Percentiles rank a stretch among this genome's conserved stretches.
Evolutionary conservation across 768 basidiomycete genomes (phyloP).

Genomic region (Tulasnella sp.): DNA sequence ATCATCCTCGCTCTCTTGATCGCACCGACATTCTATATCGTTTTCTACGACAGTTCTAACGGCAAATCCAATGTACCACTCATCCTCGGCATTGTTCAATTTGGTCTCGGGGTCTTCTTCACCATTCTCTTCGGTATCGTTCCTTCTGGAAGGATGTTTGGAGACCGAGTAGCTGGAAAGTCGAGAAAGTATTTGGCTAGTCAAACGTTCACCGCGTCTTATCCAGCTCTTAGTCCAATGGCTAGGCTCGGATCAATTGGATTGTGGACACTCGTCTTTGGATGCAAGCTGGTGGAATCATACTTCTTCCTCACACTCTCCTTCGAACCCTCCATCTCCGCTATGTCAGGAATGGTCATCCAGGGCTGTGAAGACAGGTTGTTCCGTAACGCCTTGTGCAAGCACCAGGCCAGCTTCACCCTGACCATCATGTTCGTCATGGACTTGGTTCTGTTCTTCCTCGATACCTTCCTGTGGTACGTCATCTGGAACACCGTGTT

Average conservation of each 20-base stretch:
- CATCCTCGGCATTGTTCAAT: constrained; percentile 91
- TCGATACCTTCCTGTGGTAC: constrained; percentile 99
- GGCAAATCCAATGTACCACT: constrained; percentile 56
- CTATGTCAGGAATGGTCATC: constrained; percentile 94
- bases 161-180: constrained; percentile 91
- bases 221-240: constrained; percentile 50
- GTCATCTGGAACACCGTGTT: constrained; percentile 98
- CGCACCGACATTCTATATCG: constrained; percentile 90
- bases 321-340: constrained; percentile 81
- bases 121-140: constrained; percentile 80
- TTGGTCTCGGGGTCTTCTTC: constrained; percentile 78
- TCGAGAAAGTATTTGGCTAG: constrained; percentile 92
- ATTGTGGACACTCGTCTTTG: constrained; percentile 86
- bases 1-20: constrained; percentile 82
- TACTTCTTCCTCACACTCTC: constrained; percentile 97
- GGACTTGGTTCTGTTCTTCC: constrained; percentile 93
- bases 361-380: constrained; percentile 78
- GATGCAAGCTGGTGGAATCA: constrained; percentile 90
- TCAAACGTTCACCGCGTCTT: constrained; percentile 95
- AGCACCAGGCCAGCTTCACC: constrained; percentile 88
- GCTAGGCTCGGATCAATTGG: constrained; percentile 63
- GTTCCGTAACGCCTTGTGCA: constrained; percentile 76
- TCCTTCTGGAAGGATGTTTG: constrained; percentile 96
- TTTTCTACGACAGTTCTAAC: constrained; percentile 54
- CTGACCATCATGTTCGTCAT: constrained; percentile 97